Percentiles rank a stretch among this genome's conserved stretches.
Conservation (phyloP, 306 rosid genomes). For the Dalbergia oliveri region DNA sequence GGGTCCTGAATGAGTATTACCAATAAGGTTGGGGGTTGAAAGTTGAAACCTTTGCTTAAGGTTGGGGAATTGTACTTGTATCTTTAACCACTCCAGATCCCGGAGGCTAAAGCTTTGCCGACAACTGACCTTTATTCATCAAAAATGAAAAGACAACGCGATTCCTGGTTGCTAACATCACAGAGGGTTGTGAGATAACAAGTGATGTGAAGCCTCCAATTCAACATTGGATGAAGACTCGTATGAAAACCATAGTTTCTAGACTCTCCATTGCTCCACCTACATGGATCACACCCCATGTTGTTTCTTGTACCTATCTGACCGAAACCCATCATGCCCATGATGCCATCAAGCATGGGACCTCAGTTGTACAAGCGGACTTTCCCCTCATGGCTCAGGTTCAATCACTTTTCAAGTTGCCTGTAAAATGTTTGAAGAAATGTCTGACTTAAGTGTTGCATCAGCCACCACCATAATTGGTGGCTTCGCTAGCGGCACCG, state of each 20-base stretch:
- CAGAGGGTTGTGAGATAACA: background rate
- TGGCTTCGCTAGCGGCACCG: slow-evolving; percentile 54
- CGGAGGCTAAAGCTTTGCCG: no score
- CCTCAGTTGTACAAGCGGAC: slow-evolving; percentile 24
- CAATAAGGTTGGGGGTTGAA: no score
- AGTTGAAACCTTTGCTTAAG: no score
- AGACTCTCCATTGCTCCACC: slow-evolving; percentile 44
- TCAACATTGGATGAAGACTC: slow-evolving; percentile 37
- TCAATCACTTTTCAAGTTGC: slow-evolving; percentile 58
- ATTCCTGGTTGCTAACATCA: no score
- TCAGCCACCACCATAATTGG: slow-evolving; percentile 75
- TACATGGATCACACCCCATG: slow-evolving; percentile 48
- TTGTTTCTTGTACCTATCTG: slow-evolving; percentile 45
- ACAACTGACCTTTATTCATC: no score
- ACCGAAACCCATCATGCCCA: slow-evolving; percentile 45
- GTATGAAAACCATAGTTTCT: slow-evolving; percentile 49
- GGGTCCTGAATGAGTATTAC: no score
- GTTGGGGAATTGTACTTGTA: no score
- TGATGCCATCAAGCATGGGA: slow-evolving; percentile 25
- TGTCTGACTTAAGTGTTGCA: slow-evolving; percentile 61
- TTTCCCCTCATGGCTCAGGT: background rate
- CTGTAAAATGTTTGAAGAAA: slow-evolving; percentile 68
- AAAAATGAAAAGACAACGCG: no score
- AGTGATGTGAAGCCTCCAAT: slow-evolving; percentile 16
- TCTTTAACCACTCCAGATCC: no score